phyloP scores from a whole-genome alignment of 1,139 yeast genomes.

The Hemisphaericaspora xylanilytica region DNA sequence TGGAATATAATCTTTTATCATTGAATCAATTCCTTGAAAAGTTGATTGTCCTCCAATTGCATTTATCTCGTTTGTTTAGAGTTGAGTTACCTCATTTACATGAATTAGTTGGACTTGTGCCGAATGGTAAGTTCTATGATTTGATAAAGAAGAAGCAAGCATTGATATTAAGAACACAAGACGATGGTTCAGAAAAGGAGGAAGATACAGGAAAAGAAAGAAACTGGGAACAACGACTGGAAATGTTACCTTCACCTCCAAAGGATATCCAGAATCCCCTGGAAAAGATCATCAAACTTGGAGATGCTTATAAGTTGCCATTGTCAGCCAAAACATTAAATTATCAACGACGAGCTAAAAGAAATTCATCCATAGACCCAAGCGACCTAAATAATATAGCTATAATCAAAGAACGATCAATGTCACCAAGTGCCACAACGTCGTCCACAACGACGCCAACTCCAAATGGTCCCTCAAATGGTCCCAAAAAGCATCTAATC shows the following conservation, averaged over 20 bases:
- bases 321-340: slow-evolving; percentile 44
- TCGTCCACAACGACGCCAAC: not conserved
- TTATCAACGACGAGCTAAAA: slow-evolving; percentile 29
- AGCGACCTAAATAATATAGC: slow-evolving; percentile 15
- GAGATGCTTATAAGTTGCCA: slow-evolving; percentile 38
- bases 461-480: not conserved
- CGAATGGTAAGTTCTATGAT: slow-evolving; percentile 35
- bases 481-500: slow-evolving; percentile 25
- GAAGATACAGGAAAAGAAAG: slow-evolving; percentile 11
- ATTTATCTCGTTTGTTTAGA: slow-evolving; percentile 26
- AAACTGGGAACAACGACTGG: not conserved
- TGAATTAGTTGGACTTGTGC: slow-evolving; percentile 30
- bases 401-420: slow-evolving; percentile 10
- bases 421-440: slow-evolving; percentile 8
- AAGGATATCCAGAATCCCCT: slow-evolving; percentile 14
- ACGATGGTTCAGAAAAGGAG: slow-evolving; percentile 15
- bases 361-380: slow-evolving; percentile 11
- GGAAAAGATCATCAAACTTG: slow-evolving; percentile 36
- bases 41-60: slow-evolving; percentile 33
- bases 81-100: slow-evolving; percentile 34
- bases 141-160: slow-evolving; percentile 36
- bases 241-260: slow-evolving; percentile 1
- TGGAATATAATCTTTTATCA: slow-evolving; percentile 27
- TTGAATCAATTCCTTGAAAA: slow-evolving; percentile 44
- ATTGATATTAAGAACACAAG: slow-evolving; percentile 24